Base-by-base conservation (phyloP, 495 filamentous ascomycete genomes). In the Cetradonia linearis region DNA sequence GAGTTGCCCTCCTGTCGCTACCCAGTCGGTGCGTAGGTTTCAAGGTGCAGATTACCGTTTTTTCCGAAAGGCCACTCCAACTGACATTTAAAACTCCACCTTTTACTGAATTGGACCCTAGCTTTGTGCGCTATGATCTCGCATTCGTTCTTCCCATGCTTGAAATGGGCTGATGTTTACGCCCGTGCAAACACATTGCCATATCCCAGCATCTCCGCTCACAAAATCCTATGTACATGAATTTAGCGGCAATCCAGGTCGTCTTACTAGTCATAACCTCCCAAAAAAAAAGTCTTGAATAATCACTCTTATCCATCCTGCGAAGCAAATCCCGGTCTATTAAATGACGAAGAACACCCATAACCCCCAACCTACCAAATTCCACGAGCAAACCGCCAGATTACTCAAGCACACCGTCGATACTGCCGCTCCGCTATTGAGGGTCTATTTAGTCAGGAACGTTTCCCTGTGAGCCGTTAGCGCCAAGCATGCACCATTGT, bases 321-420 rank as follows among this genome's bases (percentile, higher is more conserved):
- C 18, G 18, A 34, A 18, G 37, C 53, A 28, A 31, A 55, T 27
- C n/a, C 27, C 53, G 53, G 33, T 5, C 34, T 33, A 27, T 55
- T 38, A 11, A 11, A 40, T 10, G 38, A 13, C 7, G 11, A 38
- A 25, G 13, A 55, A n/a, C 53, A 31, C 20, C 37, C 11, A 27
- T 55, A 55, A 9, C 53, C 53, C n/a, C n/a, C n/a, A n/a, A n/a
- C n/a, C n/a, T n/a, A 16, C 28, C 36, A 58, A 25, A 38, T 62
- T 54, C 60, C 60, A 62, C 11, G 50, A 48, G 40, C 60, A 62
- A 34, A 62, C 54, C 18, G 40, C 20, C 53, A 57, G 16, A 42
- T 61, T 61, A 37, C 34, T 33, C 33, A 61, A 14, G 20, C 59
- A 61, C 7, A 36, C 49, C 34, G 59, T 52, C 49, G 14, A 52